Evolutionary conservation across 1,139 yeast species (phyloP).

Genomic region (Taphrina wiesneri): DNA sequence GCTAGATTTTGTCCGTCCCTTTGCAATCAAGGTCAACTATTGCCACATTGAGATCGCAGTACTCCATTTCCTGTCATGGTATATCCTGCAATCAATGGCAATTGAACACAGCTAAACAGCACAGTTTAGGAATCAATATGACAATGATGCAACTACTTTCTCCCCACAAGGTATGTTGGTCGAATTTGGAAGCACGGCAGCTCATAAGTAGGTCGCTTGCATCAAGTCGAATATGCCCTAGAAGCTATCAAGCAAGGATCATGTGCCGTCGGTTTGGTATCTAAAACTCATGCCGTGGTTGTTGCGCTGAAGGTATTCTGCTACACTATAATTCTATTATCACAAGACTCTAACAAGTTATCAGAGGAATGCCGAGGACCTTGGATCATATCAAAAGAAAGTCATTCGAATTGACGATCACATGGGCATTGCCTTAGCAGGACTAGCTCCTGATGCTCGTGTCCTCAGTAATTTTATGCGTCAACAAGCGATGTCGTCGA

Average conservation of each 20-base stretch:
- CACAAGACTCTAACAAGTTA: not conserved
- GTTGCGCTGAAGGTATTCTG: conserved; percentile 70
- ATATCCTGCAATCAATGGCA: not conserved
- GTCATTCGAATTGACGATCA: conserved; percentile 88
- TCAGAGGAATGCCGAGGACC: conserved; percentile 86
- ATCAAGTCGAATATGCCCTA: conserved; percentile 77
- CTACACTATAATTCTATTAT: not conserved
- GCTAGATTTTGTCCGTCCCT: no score
- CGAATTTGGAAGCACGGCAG: not conserved
- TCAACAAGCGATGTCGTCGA: conserved; percentile 87
- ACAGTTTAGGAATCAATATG: conserved; percentile 33
- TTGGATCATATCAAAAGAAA: conserved; percentile 94
- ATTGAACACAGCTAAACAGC: not conserved
- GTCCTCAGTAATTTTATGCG: conserved; percentile 80
- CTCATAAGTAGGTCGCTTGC: conserved; percentile 26
- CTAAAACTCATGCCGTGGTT: conserved; percentile 81
- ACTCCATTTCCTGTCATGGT: not conserved
- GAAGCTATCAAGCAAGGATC: conserved; percentile 98
- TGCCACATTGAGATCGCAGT: not conserved
- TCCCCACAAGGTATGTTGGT: conserved; percentile 36
- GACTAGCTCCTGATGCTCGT: conserved; percentile 97
- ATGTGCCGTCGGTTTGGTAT: conserved; percentile 91
- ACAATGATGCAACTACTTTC: conserved; percentile 37
- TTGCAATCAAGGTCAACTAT: no score
- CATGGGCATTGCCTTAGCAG: conserved; percentile 93